These are phyloP conservation scores for Penicillium sclerotigenum DNA, from an alignment of 2,329 filamentous ascomycete species.

Conservation along the genomic window DNA sequence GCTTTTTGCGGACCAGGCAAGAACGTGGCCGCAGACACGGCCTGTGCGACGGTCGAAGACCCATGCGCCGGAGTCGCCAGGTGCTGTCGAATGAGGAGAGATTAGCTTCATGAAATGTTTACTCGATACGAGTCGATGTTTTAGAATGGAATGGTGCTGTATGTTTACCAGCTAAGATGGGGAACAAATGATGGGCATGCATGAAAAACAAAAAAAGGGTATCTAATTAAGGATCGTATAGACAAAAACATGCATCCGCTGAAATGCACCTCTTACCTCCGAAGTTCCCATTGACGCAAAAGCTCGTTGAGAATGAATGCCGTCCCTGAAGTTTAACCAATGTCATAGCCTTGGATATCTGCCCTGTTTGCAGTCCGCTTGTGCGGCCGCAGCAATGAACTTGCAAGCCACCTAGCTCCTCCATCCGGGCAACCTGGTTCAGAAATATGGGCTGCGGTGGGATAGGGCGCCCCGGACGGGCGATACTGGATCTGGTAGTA, in stretches of 20 bases:
- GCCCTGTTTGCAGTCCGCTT: constrained; percentile 74
- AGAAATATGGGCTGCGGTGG: constrained; percentile 44
- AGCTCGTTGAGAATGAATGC: constrained; percentile 71
- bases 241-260: constrained; percentile 21
- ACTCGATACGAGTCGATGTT: constrained; percentile 14
- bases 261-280: constrained; percentile 45
- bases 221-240: constrained; percentile 24
- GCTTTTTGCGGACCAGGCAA: constrained; percentile 80
- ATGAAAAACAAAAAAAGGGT: constrained; percentile 17
- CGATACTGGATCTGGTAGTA: constrained; percentile 14
- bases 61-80: constrained; percentile 92
- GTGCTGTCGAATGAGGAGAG: constrained; percentile 35
- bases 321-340: constrained; percentile 87
- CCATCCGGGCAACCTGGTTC: constrained; percentile 55
- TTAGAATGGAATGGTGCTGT: constrained; percentile 9
- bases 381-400: constrained; percentile 90
- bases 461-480: constrained; percentile 47
- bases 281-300: constrained; percentile 60
- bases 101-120: constrained; percentile 19
- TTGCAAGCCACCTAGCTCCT: constrained; percentile 65
- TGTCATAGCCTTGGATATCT: constrained; percentile 72
- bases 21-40: constrained; percentile 80
- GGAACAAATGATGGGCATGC: constrained; percentile 3
- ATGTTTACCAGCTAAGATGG: constrained; percentile 20
- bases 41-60: constrained; percentile 77